Conservation (phyloP, 2,329 filamentous ascomycete species). For the Cadophora gregata region DNA sequence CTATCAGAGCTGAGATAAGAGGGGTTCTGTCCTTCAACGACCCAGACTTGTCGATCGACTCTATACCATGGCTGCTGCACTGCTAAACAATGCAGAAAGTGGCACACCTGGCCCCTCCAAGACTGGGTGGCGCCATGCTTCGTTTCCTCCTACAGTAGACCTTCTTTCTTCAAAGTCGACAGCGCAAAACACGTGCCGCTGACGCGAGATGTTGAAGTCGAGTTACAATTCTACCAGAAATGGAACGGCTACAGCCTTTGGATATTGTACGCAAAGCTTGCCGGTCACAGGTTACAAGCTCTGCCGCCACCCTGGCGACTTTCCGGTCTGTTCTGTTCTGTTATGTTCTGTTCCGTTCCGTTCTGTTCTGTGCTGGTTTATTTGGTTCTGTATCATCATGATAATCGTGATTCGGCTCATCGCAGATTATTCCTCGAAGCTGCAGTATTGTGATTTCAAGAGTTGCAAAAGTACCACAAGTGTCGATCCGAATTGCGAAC, state of each 20-base stretch:
- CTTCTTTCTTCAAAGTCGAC: too few relatives aligned
- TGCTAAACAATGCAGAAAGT: too few relatives aligned
- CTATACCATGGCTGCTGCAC: too few relatives aligned
- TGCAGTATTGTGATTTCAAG: too few relatives aligned
- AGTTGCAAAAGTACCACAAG: slow-evolving; percentile 6
- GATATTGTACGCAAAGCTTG: background rate
- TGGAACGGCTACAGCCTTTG: background rate
- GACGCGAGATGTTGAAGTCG: background rate
- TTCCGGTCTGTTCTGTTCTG: too few relatives aligned
- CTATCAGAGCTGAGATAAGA: background rate
- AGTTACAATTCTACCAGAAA: background rate
- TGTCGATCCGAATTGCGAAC: background rate
- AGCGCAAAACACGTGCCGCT: background rate
- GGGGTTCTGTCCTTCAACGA: background rate
- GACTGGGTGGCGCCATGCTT: too few relatives aligned
- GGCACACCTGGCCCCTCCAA: too few relatives aligned
- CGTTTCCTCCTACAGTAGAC: too few relatives aligned
- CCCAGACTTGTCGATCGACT: background rate
- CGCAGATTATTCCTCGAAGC: background rate
- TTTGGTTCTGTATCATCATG: background rate
- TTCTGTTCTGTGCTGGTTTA: too few relatives aligned
- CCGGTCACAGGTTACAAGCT: too few relatives aligned
- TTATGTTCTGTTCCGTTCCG: too few relatives aligned
- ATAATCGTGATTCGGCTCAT: background rate
- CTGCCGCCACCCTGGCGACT: too few relatives aligned